Evolutionary conservation across 208 protist species (phyloP), one percentile per base, ranked within the genome.

Genomic region (Trypanosoma boissoni): DNA sequence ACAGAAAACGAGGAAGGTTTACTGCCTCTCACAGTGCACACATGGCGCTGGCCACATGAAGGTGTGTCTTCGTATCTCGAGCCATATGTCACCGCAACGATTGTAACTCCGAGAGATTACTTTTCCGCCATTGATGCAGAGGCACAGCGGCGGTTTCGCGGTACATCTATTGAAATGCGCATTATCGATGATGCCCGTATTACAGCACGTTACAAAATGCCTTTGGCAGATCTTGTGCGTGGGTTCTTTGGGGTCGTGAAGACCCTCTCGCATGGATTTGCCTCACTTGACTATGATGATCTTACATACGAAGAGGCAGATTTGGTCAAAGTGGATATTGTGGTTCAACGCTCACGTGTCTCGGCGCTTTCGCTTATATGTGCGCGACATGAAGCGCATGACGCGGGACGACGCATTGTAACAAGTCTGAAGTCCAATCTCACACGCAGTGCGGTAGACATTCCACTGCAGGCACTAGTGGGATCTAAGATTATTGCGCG

Each of bases 171-270:
- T 26, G 84, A 92, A 27, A 88, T 87, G 74, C 79, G 80, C 3
- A 71, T 79, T 21, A 68, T 93, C n/a, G 83, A 95, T 64, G 79
- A 87, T 61, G 64, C 72, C 0, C 76, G 83, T 20, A 68, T 92
- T 1, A 7, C 87, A 37, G 70, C 83, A 54, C 74, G 74, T 8
- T 98, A 98, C 68, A 58, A 64, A 26, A 92, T 99, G 72, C 95
- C 97, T 0, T 76, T 99, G 3, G 74, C 79, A 16, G 97, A 98
- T 66, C 78, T 99, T 36, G 84, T 94, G 27, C 92, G 90, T 2
- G 93, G 98, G 52, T 99, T 99, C 76, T 98, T 97, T 79, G 83
- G 90, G 37, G 55, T 72, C 24, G 67, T 99, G 21, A 99, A 98
- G 76, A 87, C 82, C 42, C 53, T 80, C 18, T 94, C 88, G 10